Percentiles rank a stretch among this genome's conserved stretches.
Conservation (phyloP, 441 rosid species). For the Adansonia gregorii region DNA sequence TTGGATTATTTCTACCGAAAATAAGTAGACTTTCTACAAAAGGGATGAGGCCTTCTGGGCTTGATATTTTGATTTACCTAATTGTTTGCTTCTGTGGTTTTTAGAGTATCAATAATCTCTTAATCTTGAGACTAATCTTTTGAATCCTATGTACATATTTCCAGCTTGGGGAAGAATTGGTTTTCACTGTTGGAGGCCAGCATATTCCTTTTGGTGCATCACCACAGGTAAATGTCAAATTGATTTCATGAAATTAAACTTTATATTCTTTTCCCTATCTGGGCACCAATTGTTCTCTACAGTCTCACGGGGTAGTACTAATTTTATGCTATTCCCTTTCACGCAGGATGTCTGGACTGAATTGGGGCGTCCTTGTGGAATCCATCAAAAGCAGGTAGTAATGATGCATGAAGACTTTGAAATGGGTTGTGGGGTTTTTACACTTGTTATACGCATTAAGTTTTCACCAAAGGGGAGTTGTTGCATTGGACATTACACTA, state of each 20-base stretch:
- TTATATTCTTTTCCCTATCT: background rate
- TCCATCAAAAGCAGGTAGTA: constrained; percentile 92
- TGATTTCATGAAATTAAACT: constrained; percentile 1
- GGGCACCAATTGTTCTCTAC: background rate
- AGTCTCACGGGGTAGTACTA: background rate
- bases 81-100: constrained; percentile 5
- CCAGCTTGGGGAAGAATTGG: constrained; percentile 92
- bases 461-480: background rate
- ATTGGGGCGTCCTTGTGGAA: constrained; percentile 97
- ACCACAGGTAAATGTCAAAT: constrained; percentile 70
- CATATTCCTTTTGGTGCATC: constrained; percentile 93
- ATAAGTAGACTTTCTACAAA: background rate
- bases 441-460: constrained; percentile 7
- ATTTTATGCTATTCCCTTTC: constrained; percentile 16
- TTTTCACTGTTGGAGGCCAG: constrained; percentile 86
- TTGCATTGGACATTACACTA: background rate
- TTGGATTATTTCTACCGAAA: constrained; percentile 11
- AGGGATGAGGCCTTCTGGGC: background rate
- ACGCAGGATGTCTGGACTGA: constrained; percentile 98
- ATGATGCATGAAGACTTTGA: constrained; percentile 17
- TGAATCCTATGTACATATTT: constrained; percentile 29
- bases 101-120: constrained; percentile 16
- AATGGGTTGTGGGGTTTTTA: constrained; percentile 21
- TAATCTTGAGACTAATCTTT: constrained; percentile 15
- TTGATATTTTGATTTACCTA: constrained; percentile 9